phyloP scores from a whole-genome alignment of 768 basidiomycete species.

The Coprinopsis sp. region DNA sequence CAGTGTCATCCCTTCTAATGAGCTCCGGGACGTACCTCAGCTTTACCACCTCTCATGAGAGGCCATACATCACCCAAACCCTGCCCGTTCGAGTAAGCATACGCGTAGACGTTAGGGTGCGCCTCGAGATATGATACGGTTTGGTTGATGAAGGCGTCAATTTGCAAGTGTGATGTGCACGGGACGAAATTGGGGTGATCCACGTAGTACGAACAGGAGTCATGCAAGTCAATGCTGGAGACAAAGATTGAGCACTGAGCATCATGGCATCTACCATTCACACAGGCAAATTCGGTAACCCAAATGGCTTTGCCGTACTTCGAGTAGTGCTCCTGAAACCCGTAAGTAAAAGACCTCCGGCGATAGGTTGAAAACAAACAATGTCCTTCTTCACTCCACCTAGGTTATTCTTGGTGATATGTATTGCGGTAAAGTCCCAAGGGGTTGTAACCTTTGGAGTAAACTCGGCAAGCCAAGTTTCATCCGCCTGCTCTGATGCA shows the following conservation, averaged over 20 bases:
- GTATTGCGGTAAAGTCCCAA: slow-evolving; percentile 46
- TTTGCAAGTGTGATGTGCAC: slow-evolving; percentile 39
- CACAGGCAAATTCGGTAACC: slow-evolving; percentile 47
- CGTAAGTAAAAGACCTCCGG: background rate
- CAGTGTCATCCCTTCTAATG: background rate
- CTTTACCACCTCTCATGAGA: slow-evolving; percentile 30
- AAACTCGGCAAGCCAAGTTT: slow-evolving; percentile 43
- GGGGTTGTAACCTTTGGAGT: slow-evolving; percentile 30
- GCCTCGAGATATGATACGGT: slow-evolving; percentile 36
- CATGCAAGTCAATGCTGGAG: background rate
- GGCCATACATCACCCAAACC: slow-evolving; percentile 46
- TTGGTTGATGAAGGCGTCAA: slow-evolving; percentile 36
- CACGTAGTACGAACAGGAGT: slow-evolving; percentile 11
- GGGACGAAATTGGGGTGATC: slow-evolving; percentile 36
- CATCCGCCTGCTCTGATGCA: slow-evolving; percentile 39
- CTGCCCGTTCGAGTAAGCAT: slow-evolving; percentile 44
- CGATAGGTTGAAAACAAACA: slow-evolving; percentile 19
- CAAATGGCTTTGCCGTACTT: slow-evolving; percentile 43
- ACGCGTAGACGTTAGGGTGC: slow-evolving; percentile 34
- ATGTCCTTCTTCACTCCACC: slow-evolving; percentile 41
- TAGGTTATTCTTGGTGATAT: slow-evolving; percentile 45
- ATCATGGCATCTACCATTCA: slow-evolving; percentile 36
- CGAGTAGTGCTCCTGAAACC: slow-evolving; percentile 39
- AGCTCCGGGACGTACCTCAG: slow-evolving; percentile 27
- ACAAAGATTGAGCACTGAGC: background rate